A percentile compares a stretch with the other conserved stretches of the same genome.
phyloP scores from a whole-genome alignment of 2,329 filamentous ascomycete genomes.

The Chaetoscypha palmicola region DNA sequence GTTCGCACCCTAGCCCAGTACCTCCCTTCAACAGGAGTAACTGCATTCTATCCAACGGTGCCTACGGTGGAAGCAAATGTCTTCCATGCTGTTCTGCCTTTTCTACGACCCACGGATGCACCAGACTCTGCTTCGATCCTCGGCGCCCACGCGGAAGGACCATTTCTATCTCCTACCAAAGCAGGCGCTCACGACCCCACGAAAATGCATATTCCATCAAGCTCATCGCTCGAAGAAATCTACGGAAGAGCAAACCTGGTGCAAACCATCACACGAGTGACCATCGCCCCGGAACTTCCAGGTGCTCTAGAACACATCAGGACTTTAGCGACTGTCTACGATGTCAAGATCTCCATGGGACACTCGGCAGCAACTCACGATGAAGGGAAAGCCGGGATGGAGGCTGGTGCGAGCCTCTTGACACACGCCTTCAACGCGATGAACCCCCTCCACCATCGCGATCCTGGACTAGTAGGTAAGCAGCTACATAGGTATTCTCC shows the following conservation, averaged over 20 bases:
- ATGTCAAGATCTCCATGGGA: slow-evolving; percentile 26
- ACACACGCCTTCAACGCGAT: slow-evolving; percentile 52
- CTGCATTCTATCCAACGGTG: slow-evolving; percentile 47
- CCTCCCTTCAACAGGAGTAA: slow-evolving; percentile 44
- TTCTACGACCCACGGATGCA: slow-evolving; percentile 37
- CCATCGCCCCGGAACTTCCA: slow-evolving; percentile 45
- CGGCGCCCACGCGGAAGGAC: slow-evolving; percentile 50
- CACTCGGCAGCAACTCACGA: slow-evolving; percentile 44
- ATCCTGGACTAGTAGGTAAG: slow-evolving; percentile 42
- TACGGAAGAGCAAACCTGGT: slow-evolving; percentile 40
- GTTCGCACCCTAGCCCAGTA: slow-evolving; percentile 41
- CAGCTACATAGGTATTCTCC: not conserved
- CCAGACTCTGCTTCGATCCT: slow-evolving; percentile 41
- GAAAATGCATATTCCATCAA: slow-evolving; percentile 23
- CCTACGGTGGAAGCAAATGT: slow-evolving; percentile 41
- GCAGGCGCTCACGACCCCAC: slow-evolving; percentile 42
- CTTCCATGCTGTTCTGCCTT: slow-evolving; percentile 39
- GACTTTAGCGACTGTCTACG: slow-evolving; percentile 31
- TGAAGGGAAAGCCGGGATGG: slow-evolving; percentile 38
- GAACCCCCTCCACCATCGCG: slow-evolving; percentile 42
- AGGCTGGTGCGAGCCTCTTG: slow-evolving; percentile 42
- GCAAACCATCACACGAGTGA: slow-evolving; percentile 41
- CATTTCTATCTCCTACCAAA: slow-evolving; percentile 45
- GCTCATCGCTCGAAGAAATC: slow-evolving; percentile 26
- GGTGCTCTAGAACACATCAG: slow-evolving; percentile 36